Percentiles rank a stretch among this genome's conserved stretches.
Conservation (phyloP, 345 rosid species). For the Clarkia xantiana region DNA sequence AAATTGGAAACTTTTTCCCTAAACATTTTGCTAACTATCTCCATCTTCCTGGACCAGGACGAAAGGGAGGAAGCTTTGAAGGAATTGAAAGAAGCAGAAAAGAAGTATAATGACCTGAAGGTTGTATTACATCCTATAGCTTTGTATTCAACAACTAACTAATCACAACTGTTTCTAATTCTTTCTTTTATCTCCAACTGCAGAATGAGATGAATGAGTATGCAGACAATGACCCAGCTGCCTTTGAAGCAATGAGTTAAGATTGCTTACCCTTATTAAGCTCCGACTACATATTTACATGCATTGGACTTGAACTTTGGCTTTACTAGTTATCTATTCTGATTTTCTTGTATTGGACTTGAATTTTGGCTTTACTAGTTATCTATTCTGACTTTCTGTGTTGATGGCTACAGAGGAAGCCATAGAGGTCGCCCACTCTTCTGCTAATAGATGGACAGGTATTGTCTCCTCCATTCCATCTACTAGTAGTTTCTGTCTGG, state of each 20-base stretch:
- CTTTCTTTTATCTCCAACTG: slow-evolving; percentile 10
- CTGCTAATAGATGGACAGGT: slow-evolving; percentile 99
- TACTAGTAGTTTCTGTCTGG: neutral
- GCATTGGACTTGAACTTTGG: too few species aligned
- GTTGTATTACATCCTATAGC: slow-evolving; percentile 20
- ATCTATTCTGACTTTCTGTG: neutral
- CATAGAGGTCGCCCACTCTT: slow-evolving; percentile 60
- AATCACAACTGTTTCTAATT: slow-evolving; percentile 1
- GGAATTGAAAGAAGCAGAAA: slow-evolving; percentile 46
- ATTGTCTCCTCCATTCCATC: slow-evolving; percentile 5
- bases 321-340: neutral
- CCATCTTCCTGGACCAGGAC: slow-evolving; percentile 24
- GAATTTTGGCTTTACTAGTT: too few species aligned
- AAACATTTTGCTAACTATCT: neutral
- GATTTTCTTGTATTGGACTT: too few species aligned
- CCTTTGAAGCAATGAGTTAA: slow-evolving; percentile 74
- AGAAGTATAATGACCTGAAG: slow-evolving; percentile 54
- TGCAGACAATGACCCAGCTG: slow-evolving; percentile 93
- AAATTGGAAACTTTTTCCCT: neutral
- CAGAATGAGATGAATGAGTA: slow-evolving; percentile 80
- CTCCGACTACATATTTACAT: too few species aligned
- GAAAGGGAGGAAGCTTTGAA: slow-evolving; percentile 60
- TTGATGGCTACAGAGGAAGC: slow-evolving; percentile 37
- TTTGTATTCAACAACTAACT: neutral
- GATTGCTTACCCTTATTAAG: slow-evolving; percentile 9